Evolutionary conservation across 805 yeast species (phyloP).

Genomic region (Wickerhamomyces ciferrii): DNA sequence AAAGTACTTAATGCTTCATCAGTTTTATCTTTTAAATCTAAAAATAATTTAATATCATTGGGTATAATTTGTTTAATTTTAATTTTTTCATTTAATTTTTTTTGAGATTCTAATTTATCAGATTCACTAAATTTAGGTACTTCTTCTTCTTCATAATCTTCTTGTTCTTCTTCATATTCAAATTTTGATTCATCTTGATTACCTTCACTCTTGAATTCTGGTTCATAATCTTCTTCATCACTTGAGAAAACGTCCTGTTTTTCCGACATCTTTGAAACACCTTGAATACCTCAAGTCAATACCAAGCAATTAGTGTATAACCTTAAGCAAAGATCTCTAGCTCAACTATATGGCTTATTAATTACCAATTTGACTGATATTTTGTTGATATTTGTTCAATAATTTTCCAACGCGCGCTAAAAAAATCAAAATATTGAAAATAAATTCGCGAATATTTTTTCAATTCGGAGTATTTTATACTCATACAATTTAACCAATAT

Average conservation of each 20-base stretch:
- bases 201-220: constrained; percentile 1
- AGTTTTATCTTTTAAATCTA: constrained; percentile 50
- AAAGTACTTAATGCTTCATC: constrained; percentile 64
- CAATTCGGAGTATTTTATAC: too few species aligned
- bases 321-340: too few species aligned
- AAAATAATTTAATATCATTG: constrained; percentile 15
- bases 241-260: constrained; percentile 1
- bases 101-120: constrained; percentile 13
- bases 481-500: too few species aligned
- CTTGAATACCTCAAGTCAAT: too few species aligned
- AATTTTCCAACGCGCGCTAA: too few species aligned
- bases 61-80: constrained; percentile 16
- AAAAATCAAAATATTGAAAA: too few species aligned
- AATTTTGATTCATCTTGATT: not conserved
- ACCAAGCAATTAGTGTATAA: too few species aligned
- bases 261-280: not conserved
- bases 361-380: too few species aligned
- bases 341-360: too few species aligned
- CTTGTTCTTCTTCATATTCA: constrained; percentile 2
- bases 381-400: too few species aligned
- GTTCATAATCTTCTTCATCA: constrained; percentile 16
- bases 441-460: too few species aligned
- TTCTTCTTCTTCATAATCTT: constrained; percentile 4
- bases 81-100: constrained; percentile 10
- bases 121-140: constrained; percentile 14